Conservation (phyloP, 352 stramenopile species). For the Globisporangium paddicum region DNA sequence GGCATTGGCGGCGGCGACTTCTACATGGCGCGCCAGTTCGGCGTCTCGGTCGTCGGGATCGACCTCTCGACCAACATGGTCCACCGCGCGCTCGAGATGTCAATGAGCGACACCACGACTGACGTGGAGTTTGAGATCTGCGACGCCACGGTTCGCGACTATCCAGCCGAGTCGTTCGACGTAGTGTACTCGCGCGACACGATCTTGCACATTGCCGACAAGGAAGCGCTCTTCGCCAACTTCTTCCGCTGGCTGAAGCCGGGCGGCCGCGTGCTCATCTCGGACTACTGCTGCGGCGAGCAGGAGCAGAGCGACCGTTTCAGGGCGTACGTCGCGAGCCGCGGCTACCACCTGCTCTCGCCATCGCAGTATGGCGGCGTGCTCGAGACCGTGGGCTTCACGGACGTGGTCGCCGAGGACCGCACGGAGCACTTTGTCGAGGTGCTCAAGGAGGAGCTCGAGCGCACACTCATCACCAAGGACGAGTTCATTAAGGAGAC, state of each 20-base stretch:
- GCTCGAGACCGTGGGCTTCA: constrained; percentile 47
- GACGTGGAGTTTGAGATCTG: constrained; percentile 75
- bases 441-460: constrained; percentile 60
- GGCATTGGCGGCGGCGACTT: constrained; percentile 88
- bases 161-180: constrained; percentile 55
- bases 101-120: constrained; percentile 35
- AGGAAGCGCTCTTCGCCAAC: constrained; percentile 31
- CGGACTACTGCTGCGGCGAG: constrained; percentile 64
- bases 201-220: constrained; percentile 41
- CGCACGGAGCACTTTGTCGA: constrained; percentile 62
- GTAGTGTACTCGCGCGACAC: constrained; percentile 47
- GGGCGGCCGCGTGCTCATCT: constrained; percentile 37
- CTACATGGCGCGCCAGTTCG: constrained; percentile 90
- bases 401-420: constrained; percentile 49
- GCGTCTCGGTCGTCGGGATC: constrained; percentile 66
- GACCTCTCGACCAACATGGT: constrained; percentile 79
- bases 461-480: constrained; percentile 48
- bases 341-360: constrained; percentile 65
- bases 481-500: constrained; percentile 66
- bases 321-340: constrained; percentile 49
- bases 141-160: constrained; percentile 56
- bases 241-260: constrained; percentile 43
- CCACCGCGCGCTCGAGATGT: constrained; percentile 58
- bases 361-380: constrained; percentile 53
- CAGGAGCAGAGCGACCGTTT: constrained; percentile 43